These are phyloP conservation scores for Craterostigma plantagineum DNA, from an alignment of 257 asterid genomes.

Conservation along the genomic window DNA sequence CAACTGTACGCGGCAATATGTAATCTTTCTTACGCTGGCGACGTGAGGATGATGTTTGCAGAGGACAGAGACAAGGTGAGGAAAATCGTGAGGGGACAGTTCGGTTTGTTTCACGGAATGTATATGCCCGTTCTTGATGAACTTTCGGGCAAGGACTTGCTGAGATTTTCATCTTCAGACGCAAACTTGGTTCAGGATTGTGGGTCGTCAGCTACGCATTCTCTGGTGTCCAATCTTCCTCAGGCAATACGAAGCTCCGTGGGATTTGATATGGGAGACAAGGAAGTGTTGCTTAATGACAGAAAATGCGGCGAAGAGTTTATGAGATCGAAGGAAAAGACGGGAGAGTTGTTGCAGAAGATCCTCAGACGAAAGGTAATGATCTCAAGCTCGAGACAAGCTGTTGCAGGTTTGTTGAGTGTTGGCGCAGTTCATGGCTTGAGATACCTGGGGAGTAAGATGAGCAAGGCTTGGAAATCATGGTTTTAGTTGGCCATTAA, in stretches of 20 bases:
- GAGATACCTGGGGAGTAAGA: constrained; percentile 51
- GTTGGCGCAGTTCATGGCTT: constrained; percentile 56
- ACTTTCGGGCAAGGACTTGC: constrained; percentile 33
- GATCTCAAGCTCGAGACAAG: constrained; percentile 86
- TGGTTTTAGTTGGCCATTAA: constrained; percentile 21
- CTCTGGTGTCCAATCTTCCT: constrained; percentile 58
- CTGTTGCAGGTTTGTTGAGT: constrained; percentile 75
- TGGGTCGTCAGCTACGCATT: constrained; percentile 31
- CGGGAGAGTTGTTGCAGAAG: constrained; percentile 43
- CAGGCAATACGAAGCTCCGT: constrained; percentile 32
- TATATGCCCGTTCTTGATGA: constrained; percentile 56
- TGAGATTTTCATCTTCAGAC: constrained; percentile 33
- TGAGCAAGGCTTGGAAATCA: constrained; percentile 77
- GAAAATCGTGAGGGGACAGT: constrained; percentile 75
- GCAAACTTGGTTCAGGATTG: constrained; percentile 49
- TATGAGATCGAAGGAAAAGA: constrained; percentile 48
- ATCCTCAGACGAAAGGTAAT: constrained; percentile 57
- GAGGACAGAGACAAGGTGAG: constrained; percentile 86
- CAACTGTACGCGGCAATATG: constrained; percentile 71
- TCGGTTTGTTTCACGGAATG: constrained; percentile 37
- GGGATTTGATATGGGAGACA: constrained; percentile 30
- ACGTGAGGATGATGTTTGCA: constrained; percentile 78
- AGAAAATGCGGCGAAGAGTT: too few relatives aligned
- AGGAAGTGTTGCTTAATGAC: too few relatives aligned
- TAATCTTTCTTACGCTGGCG: constrained; percentile 82